Conservation (phyloP, 2,329 filamentous ascomycete species). For the Lecanicillium sp. region DNA sequence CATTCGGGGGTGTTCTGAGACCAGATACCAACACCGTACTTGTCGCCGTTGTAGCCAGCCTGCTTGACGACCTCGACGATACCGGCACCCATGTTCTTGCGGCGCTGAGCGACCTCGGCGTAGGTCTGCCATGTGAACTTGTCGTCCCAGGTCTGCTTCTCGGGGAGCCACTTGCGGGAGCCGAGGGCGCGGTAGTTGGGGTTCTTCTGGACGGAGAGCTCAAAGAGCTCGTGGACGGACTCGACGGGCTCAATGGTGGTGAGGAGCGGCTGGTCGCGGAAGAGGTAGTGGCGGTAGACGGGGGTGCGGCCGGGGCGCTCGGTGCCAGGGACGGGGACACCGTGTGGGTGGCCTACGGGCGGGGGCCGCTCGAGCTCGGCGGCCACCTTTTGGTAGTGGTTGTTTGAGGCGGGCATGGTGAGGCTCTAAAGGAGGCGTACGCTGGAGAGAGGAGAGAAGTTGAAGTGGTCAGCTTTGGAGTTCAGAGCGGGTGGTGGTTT, state of each 20-base stretch:
- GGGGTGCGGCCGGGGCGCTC: slow-evolving; percentile 64
- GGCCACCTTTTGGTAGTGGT: slow-evolving; percentile 31
- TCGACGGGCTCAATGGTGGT: slow-evolving; percentile 63
- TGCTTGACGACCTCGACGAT: slow-evolving; percentile 74
- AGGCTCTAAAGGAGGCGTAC: slow-evolving; percentile 6
- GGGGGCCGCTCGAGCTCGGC: slow-evolving; percentile 52
- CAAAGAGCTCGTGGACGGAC: slow-evolving; percentile 77
- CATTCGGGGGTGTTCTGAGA: slow-evolving; percentile 81
- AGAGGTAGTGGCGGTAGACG: slow-evolving; percentile 78
- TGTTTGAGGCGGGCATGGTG: slow-evolving; percentile 25
- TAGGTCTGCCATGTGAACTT: slow-evolving; percentile 82
- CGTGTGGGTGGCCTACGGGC: slow-evolving; percentile 70
- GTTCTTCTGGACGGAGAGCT: slow-evolving; percentile 53
- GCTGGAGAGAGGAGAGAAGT: neutral
- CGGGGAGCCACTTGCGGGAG: slow-evolving; percentile 68
- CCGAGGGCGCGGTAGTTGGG: slow-evolving; percentile 71
- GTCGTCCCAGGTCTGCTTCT: slow-evolving; percentile 63
- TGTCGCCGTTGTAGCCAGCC: slow-evolving; percentile 52
- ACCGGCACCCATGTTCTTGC: slow-evolving; percentile 79
- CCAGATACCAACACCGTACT: slow-evolving; percentile 77
- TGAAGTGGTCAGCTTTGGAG: no score
- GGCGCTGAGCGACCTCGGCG: slow-evolving; percentile 66
- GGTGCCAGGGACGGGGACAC: slow-evolving; percentile 67
- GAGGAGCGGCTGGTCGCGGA: slow-evolving; percentile 63
- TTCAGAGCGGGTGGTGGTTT: no score